Evolutionary conservation across 2,329 filamentous ascomycete species (phyloP), one percentile per base, ranked within the genome.

Genomic region (Aspergillus amoenus): DNA sequence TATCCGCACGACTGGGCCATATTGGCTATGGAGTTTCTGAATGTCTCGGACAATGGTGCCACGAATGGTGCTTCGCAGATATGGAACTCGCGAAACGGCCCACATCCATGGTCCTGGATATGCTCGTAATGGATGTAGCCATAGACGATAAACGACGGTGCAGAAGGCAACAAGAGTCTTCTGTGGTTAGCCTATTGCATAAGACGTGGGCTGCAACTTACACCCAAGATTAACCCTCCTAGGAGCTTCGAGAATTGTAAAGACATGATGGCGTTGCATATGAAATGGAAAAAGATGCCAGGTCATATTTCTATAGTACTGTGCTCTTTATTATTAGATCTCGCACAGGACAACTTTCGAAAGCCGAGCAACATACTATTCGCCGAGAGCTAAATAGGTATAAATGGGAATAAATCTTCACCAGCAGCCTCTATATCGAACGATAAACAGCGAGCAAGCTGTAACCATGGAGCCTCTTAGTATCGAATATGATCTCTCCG

Each of bases 1-100:
- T 5, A 74, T 65, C 3, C 76, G 68, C 13, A 77, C 69, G 6
- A 76, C 61, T 4, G 63, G 55, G 2, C 74, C 76, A 58, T 78
- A 76, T 42, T 68, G 58, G 5, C 66, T 44, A 57, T 78, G 76
- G 0, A 62, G 62, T 7, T 55, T 56, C 9, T 60, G 57, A 1
- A 68, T 48, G 3, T 68, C 15, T 55, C 4, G 67, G 46, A 57
- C 69, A 66, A 39, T 58, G 50, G 22, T 61, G 18, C 71, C 72
- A 1, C 61, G 51, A 8, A 69, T 15, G 2, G 66, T 57, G 9
- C 62, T 63, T 12, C 57, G 18, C 15, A 61, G 60, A 12, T 57
- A 57, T 3, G 69, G 69, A 9, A 70, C 61, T 18, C 60, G 57
- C 3, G 63, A 66, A 8, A 68, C 45, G 2, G 64, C 64, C 63